A percentile compares a stretch with the other conserved stretches of the same genome.
Conservation (phyloP, 1,284 basidiomycete species). For the Wallemia mellicola region DNA sequence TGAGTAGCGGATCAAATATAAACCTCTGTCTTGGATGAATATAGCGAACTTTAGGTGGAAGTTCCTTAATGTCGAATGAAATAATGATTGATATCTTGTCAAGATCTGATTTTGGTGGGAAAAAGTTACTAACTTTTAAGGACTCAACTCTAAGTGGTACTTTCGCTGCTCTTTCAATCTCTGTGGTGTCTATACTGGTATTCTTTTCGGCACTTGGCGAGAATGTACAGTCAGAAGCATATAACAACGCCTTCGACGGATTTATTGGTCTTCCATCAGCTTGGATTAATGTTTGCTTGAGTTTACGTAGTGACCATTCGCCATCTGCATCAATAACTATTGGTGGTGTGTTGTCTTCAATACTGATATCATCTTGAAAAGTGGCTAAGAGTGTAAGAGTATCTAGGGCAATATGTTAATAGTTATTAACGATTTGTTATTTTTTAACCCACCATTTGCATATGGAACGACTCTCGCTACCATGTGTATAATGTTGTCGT, state of each 20-base stretch:
- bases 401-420: background rate
- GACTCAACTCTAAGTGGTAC: background rate
- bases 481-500: background rate
- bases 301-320: background rate
- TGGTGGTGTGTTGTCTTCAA: background rate
- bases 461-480: background rate
- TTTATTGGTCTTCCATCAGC: background rate
- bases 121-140: background rate
- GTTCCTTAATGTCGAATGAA: background rate
- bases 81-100: background rate
- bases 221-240: background rate
- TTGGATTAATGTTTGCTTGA: background rate
- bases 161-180: background rate
- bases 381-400: background rate
- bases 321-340: background rate
- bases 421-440: background rate
- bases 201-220: background rate
- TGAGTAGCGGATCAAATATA: background rate
- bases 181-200: background rate
- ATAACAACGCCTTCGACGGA: background rate
- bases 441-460: background rate
- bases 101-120: background rate
- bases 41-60: background rate
- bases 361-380: background rate
- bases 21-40: background rate